These are phyloP conservation scores for Rehmannia glutinosa DNA, from an alignment of 257 asterid genomes.

Conservation along the genomic window DNA sequence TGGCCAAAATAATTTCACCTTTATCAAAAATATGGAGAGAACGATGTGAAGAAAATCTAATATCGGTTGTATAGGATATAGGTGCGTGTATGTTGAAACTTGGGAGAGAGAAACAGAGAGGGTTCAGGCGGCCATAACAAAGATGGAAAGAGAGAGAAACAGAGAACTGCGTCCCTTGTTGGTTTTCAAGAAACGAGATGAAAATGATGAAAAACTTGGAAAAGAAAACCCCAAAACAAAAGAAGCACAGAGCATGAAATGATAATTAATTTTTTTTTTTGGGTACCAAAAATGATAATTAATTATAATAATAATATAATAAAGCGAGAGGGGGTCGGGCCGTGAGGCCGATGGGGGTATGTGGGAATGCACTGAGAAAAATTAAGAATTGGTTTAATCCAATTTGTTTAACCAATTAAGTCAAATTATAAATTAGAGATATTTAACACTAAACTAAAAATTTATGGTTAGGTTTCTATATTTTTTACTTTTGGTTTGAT, in stretches of 20 bases:
- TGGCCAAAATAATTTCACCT: conserved; percentile 31
- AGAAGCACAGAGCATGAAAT: conserved; percentile 12
- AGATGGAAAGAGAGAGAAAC: conserved; percentile 28
- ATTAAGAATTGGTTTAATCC: too few relatives aligned
- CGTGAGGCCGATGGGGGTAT: too few relatives aligned
- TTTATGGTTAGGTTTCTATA: too few relatives aligned
- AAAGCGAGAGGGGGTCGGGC: not conserved
- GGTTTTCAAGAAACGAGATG: conserved; percentile 19
- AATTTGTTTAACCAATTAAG: too few relatives aligned
- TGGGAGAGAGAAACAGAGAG: conserved; percentile 14
- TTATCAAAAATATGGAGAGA: conserved; percentile 1
- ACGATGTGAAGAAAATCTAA: not conserved
- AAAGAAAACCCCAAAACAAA: conserved; percentile 6
- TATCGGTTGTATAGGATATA: not conserved
- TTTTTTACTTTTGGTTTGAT: too few relatives aligned
- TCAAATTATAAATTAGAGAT: too few relatives aligned
- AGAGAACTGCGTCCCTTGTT: conserved; percentile 18
- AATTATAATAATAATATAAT: not conserved
- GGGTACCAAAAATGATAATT: too few relatives aligned
- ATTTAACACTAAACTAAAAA: too few relatives aligned
- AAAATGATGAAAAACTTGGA: not conserved
- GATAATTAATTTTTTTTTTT: not conserved
- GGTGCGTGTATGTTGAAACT: not conserved
- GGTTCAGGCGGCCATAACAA: conserved; percentile 63
- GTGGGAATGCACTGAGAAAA: too few relatives aligned